phyloP scores from a whole-genome alignment of 257 asterid species.

The Solanum phureja region DNA sequence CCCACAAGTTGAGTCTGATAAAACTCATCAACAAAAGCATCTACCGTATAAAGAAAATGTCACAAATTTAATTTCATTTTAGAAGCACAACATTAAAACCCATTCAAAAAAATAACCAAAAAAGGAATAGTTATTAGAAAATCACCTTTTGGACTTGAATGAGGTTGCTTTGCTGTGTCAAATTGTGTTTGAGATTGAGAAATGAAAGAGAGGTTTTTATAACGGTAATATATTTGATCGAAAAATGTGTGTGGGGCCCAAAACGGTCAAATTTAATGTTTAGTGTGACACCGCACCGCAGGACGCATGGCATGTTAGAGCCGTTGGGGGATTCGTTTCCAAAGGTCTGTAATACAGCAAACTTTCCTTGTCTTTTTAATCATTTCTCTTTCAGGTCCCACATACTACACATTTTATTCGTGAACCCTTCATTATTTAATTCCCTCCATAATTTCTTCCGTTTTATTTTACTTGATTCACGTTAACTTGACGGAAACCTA shows the following conservation, averaged over 20 bases:
- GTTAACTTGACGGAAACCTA: not conserved
- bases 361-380: slow-evolving; percentile 24
- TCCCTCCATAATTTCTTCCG: not conserved
- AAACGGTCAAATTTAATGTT: slow-evolving; percentile 46
- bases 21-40: not conserved
- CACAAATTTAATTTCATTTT: not conserved
- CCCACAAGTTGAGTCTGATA: too few relatives aligned
- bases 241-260: slow-evolving; percentile 20
- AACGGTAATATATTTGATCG: slow-evolving; percentile 31
- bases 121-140: not conserved
- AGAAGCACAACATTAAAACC: not conserved
- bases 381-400: slow-evolving; percentile 14
- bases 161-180: not conserved
- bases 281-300: slow-evolving; percentile 28
- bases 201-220: not conserved
- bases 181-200: not conserved
- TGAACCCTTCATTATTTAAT: not conserved
- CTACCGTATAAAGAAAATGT: not conserved
- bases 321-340: slow-evolving; percentile 52
- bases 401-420: not conserved
- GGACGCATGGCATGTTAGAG: slow-evolving; percentile 27
- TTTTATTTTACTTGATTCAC: not conserved
- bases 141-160: not conserved
- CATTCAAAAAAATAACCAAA: not conserved
- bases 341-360: slow-evolving; percentile 43